A percentile compares a stretch with the other conserved stretches of the same genome.
phyloP scores from a whole-genome alignment of 169 alveolate species.

The Eimeria sp. region DNA sequence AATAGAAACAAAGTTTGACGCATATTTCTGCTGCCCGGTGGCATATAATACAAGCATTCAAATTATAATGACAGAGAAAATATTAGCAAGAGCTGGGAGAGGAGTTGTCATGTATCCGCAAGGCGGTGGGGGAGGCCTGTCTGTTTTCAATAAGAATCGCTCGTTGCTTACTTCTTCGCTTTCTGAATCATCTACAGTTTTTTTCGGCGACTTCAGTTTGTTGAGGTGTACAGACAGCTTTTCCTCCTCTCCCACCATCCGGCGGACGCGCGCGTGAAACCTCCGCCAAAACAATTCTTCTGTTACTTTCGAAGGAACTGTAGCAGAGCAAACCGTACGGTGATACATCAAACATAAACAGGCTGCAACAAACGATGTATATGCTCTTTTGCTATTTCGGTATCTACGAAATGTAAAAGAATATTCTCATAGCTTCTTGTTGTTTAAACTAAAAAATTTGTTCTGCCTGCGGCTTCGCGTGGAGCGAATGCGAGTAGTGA shows the following conservation, averaged over 20 bases:
- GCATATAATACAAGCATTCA: neutral
- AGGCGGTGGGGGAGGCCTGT: neutral
- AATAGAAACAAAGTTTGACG: neutral
- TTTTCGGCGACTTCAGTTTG: neutral
- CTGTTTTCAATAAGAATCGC: neutral
- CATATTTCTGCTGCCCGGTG: neutral
- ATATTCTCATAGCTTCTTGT: neutral
- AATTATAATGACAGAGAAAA: neutral
- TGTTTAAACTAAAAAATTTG: neutral
- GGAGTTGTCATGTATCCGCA: neutral
- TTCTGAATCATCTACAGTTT: conserved; percentile 1
- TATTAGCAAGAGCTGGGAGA: neutral
- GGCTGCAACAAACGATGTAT: neutral
- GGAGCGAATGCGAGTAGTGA: neutral
- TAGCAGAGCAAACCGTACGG: neutral
- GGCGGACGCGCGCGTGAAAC: conserved; percentile 1
- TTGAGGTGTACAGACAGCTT: neutral
- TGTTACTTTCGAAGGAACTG: neutral
- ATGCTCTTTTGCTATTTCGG: too few species aligned
- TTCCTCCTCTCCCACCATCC: neutral
- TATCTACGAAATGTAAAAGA: neutral
- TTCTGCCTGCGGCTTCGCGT: neutral
- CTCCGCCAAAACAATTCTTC: conserved; percentile 19
- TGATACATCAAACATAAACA: neutral
- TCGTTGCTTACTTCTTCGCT: neutral